phyloP scores from a whole-genome alignment of 495 filamentous ascomycete species.

The Aspergillus kassunensis region DNA sequence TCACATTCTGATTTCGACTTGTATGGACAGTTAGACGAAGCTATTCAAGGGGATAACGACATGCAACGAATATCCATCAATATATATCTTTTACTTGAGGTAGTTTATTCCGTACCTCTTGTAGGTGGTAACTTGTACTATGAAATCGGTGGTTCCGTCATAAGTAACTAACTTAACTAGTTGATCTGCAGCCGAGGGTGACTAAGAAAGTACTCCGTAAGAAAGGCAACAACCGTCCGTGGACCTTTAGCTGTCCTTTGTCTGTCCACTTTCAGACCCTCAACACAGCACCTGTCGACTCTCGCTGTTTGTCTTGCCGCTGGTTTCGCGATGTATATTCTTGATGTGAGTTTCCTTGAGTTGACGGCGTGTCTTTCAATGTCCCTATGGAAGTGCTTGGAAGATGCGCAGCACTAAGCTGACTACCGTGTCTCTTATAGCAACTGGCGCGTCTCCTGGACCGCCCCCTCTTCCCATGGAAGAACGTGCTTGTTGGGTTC shows the following conservation, averaged over 20 bases:
- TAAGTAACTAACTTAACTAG: too few species aligned
- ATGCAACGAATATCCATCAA: conserved; percentile 20
- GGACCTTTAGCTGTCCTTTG: conserved; percentile 6
- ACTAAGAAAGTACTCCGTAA: neutral
- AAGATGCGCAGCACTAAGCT: neutral
- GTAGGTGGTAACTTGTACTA: too few species aligned
- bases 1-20: conserved; percentile 19
- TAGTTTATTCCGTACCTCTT: too few species aligned
- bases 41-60: conserved; percentile 23
- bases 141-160: too few species aligned
- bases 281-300: conserved; percentile 26
- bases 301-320: conserved; percentile 23
- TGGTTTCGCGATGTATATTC: conserved; percentile 38
- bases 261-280: conserved; percentile 16
- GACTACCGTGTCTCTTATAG: conserved; percentile 41
- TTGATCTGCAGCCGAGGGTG: conserved; percentile 4
- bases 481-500: conserved; percentile 90
- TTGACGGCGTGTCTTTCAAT: neutral
- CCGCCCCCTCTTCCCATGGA: conserved; percentile 93
- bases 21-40: conserved; percentile 34
- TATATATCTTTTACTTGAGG: too few species aligned
- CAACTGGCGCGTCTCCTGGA: conserved; percentile 84
- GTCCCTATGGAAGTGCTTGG: neutral
- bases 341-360: conserved; percentile 30
- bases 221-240: neutral